These are phyloP conservation scores for Tuber melanosporum DNA, from an alignment of 495 filamentous ascomycete species.

Conservation along the genomic window DNA sequence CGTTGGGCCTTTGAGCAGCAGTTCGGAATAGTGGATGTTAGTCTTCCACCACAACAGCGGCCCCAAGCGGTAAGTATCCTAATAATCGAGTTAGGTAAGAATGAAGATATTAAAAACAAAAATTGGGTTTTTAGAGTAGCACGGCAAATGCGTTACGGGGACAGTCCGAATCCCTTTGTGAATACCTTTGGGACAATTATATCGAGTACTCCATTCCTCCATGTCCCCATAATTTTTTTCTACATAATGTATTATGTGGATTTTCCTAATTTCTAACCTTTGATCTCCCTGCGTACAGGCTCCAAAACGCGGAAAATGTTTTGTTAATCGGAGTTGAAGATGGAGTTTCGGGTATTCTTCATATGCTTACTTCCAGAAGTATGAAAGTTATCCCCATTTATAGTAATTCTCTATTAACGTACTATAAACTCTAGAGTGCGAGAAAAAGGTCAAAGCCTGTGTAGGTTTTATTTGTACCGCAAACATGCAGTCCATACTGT, in stretches of 20 bases:
- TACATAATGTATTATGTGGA: not conserved
- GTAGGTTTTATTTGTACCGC: not conserved
- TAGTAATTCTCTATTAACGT: not conserved
- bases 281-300: constrained; percentile 42
- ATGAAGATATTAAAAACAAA: not conserved
- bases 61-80: constrained; percentile 48
- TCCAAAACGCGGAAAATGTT: constrained; percentile 61
- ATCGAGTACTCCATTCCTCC: constrained; percentile 54
- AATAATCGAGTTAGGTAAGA: not conserved
- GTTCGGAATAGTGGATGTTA: constrained; percentile 81
- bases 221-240: constrained; percentile 10
- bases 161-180: constrained; percentile 66
- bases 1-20: constrained; percentile 67
- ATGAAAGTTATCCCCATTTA: not conserved
- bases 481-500: not conserved
- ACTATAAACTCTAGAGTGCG: not conserved
- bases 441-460: not conserved
- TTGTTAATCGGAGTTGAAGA: constrained; percentile 76
- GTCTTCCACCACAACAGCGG: constrained; percentile 69
- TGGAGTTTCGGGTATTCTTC: constrained; percentile 46
- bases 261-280: not conserved
- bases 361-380: constrained; percentile 47
- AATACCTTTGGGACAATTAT: constrained; percentile 96
- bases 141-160: not conserved
- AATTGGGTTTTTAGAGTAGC: not conserved